phyloP scores from a whole-genome alignment of 1,139 yeast species.

The Starmera stellimalicola region DNA sequence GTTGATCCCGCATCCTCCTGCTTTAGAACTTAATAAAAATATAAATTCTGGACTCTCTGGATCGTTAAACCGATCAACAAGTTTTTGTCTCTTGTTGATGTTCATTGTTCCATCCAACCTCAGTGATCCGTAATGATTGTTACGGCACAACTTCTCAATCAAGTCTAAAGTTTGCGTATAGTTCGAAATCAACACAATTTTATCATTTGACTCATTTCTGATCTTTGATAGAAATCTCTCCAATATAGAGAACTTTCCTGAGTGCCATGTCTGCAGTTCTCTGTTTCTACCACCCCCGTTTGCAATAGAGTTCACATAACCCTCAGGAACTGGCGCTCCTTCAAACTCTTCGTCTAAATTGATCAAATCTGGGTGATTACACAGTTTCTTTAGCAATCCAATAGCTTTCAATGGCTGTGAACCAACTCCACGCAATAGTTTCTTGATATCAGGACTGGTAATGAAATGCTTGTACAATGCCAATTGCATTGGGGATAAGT shows the following conservation, averaged over 20 bases:
- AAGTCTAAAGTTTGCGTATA: constrained; percentile 91
- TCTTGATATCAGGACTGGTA: constrained; percentile 71
- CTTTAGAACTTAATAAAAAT: constrained; percentile 84
- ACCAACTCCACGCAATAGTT: constrained; percentile 59
- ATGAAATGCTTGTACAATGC: constrained; percentile 65
- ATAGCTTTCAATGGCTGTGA: constrained; percentile 88
- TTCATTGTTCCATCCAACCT: constrained; percentile 90
- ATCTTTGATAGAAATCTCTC: constrained; percentile 72
- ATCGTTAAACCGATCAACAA: constrained; percentile 85
- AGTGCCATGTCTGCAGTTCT: constrained; percentile 51
- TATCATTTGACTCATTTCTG: constrained; percentile 76
- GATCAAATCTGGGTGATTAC: constrained; percentile 87
- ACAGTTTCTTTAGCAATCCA: constrained; percentile 77
- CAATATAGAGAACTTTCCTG: constrained; percentile 48
- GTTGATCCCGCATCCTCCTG: constrained; percentile 98
- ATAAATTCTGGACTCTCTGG: constrained; percentile 86
- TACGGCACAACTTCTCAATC: constrained; percentile 77
- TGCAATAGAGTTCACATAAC: constrained; percentile 38
- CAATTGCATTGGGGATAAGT: constrained; percentile 70
- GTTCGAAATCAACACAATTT: constrained; percentile 87
- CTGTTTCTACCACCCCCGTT: constrained; percentile 42
- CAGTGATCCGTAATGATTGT: constrained; percentile 63
- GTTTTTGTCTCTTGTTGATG: constrained; percentile 84
- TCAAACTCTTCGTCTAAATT: constrained; percentile 68
- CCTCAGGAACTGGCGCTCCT: constrained; percentile 67